Base-by-base conservation (phyloP, 768 basidiomycete species). In the Tricholoma flavovirens region DNA sequence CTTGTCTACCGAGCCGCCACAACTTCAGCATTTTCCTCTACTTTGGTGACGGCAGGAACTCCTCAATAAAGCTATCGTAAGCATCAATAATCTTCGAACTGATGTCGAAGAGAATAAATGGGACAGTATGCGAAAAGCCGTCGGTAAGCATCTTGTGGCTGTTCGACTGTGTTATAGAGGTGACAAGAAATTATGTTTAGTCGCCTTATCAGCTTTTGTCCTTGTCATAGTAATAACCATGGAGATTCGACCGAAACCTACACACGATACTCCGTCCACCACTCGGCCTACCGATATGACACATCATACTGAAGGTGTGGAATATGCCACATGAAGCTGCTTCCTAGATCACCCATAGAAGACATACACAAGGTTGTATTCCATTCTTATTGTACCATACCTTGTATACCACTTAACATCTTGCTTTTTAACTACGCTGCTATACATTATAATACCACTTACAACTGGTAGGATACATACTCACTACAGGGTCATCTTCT, bases 91-190 rank as follows among this genome's bases (percentile, higher is more conserved):
- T 63, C 77, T 92, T 45, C 82, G 89, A 12, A 88, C 90, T 1
- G 81, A 79, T 51, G 86, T 92, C 54, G 91, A 93, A 67, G 89
- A 91, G 63, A 84, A 87, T 30, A 90, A 86, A 65, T 93, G 92
- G 91, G 82, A 90, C 62, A 93, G 90, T 58, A 90, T 92, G 84
- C 83, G 89, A 51, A 83, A 84, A 56, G 85, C 88, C 54, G 89
- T 93, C 53, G 74, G 90, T 88, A 62, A 69, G 83, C 80, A 26
- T 33, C 26, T 33, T 29, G 15, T 54, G 4, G 15, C 35, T 19
- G 7, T 50, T 43, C 29, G 22, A 33, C 29, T 55, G 24, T 26
- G 32, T 10, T 30, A 17, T 52, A 22, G 45, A 11, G 40, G 58
- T 40, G 43, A 59, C 10, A 58, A 46, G 42, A 48, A 51, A 36